phyloP scores from a whole-genome alignment of 169 alveolate genomes.

The Cryptosporidium ubiquitum region DNA sequence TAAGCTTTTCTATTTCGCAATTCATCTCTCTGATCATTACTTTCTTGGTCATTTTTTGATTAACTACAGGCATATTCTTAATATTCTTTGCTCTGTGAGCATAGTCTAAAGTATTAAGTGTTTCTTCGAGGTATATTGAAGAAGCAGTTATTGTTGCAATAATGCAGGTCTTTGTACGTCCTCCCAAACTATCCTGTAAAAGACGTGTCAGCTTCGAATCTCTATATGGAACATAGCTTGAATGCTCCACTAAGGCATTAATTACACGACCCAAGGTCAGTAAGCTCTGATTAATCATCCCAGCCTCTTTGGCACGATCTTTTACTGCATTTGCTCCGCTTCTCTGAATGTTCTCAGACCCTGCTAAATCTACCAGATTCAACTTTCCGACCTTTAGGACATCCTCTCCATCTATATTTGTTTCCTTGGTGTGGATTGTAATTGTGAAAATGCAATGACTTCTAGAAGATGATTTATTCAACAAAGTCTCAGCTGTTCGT shows the following conservation, averaged over 20 bases:
- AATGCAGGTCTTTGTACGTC: constrained; percentile 94
- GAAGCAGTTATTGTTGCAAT: constrained; percentile 93
- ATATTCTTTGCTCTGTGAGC: constrained; percentile 93
- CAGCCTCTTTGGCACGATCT: constrained; percentile 90
- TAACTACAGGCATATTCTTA: constrained; percentile 90
- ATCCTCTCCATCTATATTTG: constrained; percentile 86
- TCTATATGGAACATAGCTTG: constrained; percentile 94
- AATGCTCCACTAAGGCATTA: constrained; percentile 88
- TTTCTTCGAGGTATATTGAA: constrained; percentile 90
- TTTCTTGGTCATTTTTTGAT: constrained; percentile 89
- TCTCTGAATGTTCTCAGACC: constrained; percentile 90
- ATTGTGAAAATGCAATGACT: constrained; percentile 91
- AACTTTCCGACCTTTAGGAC: constrained; percentile 88
- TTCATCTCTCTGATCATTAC: constrained; percentile 81
- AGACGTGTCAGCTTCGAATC: constrained; percentile 95
- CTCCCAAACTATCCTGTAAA: constrained; percentile 94
- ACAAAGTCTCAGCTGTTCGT: constrained; percentile 88
- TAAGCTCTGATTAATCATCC: constrained; percentile 90
- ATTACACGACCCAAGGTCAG: constrained; percentile 92
- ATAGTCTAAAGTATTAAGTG: constrained; percentile 89
- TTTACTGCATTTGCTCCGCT: constrained; percentile 90
- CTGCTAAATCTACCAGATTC: constrained; percentile 96
- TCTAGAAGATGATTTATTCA: constrained; percentile 89
- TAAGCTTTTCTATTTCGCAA: constrained; percentile 80
- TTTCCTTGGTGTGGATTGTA: constrained; percentile 87